A percentile compares a stretch with the other conserved stretches of the same genome.
Evolutionary conservation across 805 yeast genomes (phyloP).

Genomic region (Myxozyma monticola): DNA sequence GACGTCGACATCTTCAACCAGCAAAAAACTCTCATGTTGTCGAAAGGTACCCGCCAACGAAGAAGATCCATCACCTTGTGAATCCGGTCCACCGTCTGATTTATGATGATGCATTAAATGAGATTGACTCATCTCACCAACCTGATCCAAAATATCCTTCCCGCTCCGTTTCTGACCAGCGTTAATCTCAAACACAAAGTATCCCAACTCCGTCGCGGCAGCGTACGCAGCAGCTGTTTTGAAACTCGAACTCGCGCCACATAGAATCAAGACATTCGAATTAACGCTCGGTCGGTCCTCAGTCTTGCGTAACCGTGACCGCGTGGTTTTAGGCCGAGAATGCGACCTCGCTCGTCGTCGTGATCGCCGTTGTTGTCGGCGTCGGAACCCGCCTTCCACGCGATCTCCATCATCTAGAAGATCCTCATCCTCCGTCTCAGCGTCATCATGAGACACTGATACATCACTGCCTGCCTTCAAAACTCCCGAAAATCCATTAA

Average conservation of each 20-base stretch:
- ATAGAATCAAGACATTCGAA: constrained; percentile 52
- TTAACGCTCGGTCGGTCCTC: constrained; percentile 17
- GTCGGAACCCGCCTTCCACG: neutral
- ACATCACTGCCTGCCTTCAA: neutral
- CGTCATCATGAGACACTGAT: neutral
- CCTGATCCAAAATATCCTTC: constrained; percentile 61
- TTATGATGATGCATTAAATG: constrained; percentile 59
- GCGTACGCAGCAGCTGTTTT: constrained; percentile 75
- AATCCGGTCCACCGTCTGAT: constrained; percentile 8
- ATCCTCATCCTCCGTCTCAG: constrained; percentile 5
- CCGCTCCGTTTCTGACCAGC: constrained; percentile 71
- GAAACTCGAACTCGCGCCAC: constrained; percentile 75
- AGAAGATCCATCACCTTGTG: constrained; percentile 1
- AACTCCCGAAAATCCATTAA: neutral
- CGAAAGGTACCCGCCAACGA: neutral
- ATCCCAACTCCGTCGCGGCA: constrained; percentile 58
- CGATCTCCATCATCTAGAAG: constrained; percentile 3
- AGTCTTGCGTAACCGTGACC: neutral
- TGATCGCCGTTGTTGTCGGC: constrained; percentile 7
- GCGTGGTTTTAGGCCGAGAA: neutral
- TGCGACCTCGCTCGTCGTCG: neutral
- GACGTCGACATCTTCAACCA: constrained; percentile 84
- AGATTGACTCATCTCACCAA: constrained; percentile 81
- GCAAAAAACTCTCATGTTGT: constrained; percentile 63
- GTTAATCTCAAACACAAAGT: constrained; percentile 80